Evolutionary conservation across 1,284 basidiomycete genomes (phyloP).

Genomic region (Vanrija sp.): DNA sequence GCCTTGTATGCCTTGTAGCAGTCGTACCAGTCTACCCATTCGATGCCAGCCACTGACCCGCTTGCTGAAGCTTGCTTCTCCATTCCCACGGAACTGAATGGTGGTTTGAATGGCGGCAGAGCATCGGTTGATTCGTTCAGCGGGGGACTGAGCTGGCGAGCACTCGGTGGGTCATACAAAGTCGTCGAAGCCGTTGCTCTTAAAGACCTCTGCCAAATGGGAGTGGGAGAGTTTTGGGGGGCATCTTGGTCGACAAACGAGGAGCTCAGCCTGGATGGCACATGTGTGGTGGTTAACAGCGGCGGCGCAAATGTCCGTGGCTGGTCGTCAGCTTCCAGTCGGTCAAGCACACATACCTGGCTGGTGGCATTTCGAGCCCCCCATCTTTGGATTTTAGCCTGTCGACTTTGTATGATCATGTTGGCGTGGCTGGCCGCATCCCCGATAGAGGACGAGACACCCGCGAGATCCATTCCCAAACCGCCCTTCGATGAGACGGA

Average conservation of each 20-base stretch:
- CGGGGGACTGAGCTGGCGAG: not conserved
- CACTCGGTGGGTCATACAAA: not conserved
- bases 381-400: constrained; percentile 57
- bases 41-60: constrained; percentile 50
- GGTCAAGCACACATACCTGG: constrained; percentile 6
- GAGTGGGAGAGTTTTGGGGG: too few relatives aligned
- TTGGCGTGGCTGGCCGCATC: constrained; percentile 54
- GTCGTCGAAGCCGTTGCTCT: too few relatives aligned
- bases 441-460: constrained; percentile 33
- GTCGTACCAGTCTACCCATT: constrained; percentile 60
- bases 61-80: constrained; percentile 32
- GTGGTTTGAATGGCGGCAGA: not conserved
- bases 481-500: constrained; percentile 18
- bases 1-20: constrained; percentile 57
- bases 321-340: not conserved
- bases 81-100: constrained; percentile 20
- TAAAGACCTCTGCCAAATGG: not conserved
- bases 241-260: not conserved
- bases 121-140: not conserved
- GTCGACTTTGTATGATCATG: constrained; percentile 55
- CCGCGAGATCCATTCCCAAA: constrained; percentile 38
- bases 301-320: not conserved
- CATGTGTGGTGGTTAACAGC: not conserved
- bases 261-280: not conserved
- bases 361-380: constrained; percentile 24